Evolutionary conservation across 345 rosid genomes (phyloP).

Genomic region (Brassica incana): DNA sequence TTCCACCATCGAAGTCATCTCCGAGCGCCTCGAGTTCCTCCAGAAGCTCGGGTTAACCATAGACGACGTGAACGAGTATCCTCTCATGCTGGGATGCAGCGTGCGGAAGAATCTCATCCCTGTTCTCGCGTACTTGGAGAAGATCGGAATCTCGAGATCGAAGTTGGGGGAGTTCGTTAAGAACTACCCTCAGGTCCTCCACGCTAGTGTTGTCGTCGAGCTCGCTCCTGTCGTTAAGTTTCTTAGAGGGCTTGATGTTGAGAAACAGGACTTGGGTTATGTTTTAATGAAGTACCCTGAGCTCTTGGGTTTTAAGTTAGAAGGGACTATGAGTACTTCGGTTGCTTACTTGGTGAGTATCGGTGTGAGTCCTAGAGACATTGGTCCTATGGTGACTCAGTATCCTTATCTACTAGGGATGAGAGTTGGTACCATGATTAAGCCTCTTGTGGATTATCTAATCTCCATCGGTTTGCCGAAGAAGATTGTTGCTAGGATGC

Average conservation of each 20-base stretch:
- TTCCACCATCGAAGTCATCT: constrained; percentile 88
- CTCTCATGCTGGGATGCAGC: constrained; percentile 81
- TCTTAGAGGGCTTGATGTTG: constrained; percentile 90
- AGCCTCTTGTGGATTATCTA: constrained; percentile 75
- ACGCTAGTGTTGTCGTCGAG: constrained; percentile 87
- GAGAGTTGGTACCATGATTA: constrained; percentile 92
- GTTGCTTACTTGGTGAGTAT: constrained; percentile 91
- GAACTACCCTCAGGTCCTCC: constrained; percentile 81
- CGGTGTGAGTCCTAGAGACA: constrained; percentile 88
- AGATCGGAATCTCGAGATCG: constrained; percentile 66
- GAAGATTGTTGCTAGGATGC: constrained; percentile 79
- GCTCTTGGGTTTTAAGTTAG: constrained; percentile 88
- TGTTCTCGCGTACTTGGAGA: constrained; percentile 80
- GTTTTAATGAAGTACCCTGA: constrained; percentile 88
- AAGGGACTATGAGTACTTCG: constrained; percentile 84
- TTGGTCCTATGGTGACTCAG: constrained; percentile 94
- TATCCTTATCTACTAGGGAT: constrained; percentile 83
- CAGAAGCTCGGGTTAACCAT: constrained; percentile 72
- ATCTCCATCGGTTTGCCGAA: constrained; percentile 72
- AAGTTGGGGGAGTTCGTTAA: constrained; percentile 81
- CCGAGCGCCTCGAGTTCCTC: constrained; percentile 79
- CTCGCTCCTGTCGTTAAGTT: constrained; percentile 85
- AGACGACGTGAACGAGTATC: constrained; percentile 85
- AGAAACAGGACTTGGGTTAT: constrained; percentile 77
- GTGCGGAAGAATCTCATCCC: constrained; percentile 90